Conservation (phyloP, 208 protist genomes). For the Wallacemonas collosoma region DNA sequence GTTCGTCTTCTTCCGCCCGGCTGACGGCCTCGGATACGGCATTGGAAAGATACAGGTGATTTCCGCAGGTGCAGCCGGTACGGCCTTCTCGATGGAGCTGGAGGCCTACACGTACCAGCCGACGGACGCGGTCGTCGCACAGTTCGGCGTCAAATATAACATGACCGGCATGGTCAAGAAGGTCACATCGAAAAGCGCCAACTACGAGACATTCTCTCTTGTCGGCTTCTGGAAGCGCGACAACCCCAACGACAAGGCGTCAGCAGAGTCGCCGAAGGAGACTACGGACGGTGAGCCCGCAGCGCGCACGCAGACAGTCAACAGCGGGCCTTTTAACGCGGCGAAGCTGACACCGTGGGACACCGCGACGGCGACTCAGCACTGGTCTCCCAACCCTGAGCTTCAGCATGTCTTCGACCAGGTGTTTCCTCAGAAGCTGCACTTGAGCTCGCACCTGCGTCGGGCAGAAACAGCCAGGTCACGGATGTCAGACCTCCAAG, state of each 20-base stretch:
- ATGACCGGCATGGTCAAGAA: constrained; percentile 74
- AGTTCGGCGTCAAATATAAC: constrained; percentile 36
- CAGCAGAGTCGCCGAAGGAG: neutral
- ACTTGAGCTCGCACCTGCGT: constrained; percentile 53
- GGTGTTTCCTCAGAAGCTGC: constrained; percentile 69
- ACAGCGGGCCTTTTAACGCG: constrained; percentile 75
- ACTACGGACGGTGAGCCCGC: neutral
- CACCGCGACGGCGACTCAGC: constrained; percentile 23
- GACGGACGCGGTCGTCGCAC: constrained; percentile 46
- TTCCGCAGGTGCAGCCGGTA: constrained; percentile 40
- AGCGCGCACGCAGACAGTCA: neutral
- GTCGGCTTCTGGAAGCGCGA: constrained; percentile 63
- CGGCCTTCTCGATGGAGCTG: constrained; percentile 67
- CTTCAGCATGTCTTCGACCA: constrained; percentile 60
- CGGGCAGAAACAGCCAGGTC: constrained; percentile 13
- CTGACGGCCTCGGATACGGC: constrained; percentile 86
- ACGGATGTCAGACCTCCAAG: too few relatives aligned
- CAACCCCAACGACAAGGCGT: constrained; percentile 30
- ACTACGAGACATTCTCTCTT: constrained; percentile 82
- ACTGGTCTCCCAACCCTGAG: constrained; percentile 65
- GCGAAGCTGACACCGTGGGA: constrained; percentile 81
- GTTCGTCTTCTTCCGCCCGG: constrained; percentile 85
- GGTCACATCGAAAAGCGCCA: constrained; percentile 48
- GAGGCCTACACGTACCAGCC: constrained; percentile 81
- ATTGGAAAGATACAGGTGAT: constrained; percentile 67